Conservation (phyloP, 306 rosid species). For the Acmispon strigosus region DNA sequence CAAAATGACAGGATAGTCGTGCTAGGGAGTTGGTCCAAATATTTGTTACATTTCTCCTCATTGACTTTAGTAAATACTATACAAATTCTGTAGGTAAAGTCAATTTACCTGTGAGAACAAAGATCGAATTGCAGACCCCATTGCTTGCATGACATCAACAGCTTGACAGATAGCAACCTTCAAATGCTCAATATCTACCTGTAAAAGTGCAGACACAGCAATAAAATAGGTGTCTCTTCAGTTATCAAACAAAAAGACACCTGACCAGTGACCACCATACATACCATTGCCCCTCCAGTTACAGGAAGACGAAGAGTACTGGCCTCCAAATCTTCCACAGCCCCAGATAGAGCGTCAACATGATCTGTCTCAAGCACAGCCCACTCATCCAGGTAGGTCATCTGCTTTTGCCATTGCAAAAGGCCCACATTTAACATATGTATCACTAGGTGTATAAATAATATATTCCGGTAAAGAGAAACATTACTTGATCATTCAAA, state of each 20-base stretch:
- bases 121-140: slow-evolving; percentile 67
- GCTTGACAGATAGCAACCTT: slow-evolving; percentile 78
- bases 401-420: slow-evolving; percentile 44
- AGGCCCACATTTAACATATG: slow-evolving; percentile 19
- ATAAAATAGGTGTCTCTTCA: background rate
- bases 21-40: background rate
- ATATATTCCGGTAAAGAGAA: slow-evolving; percentile 6
- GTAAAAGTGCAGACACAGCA: slow-evolving; percentile 18
- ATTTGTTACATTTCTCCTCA: background rate
- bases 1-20: background rate
- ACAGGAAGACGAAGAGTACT: slow-evolving; percentile 86
- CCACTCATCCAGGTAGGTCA: slow-evolving; percentile 74
- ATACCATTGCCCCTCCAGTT: slow-evolving; percentile 72
- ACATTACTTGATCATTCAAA: slow-evolving; percentile 68
- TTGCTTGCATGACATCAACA: slow-evolving; percentile 72
- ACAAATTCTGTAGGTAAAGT: background rate
- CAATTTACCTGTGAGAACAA: slow-evolving; percentile 59
- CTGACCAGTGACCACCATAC: background rate
- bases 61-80: background rate
- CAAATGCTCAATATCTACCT: slow-evolving; percentile 72
- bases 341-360: slow-evolving; percentile 62
- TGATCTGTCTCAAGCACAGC: slow-evolving; percentile 68
- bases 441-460: background rate
- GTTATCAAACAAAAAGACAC: background rate
- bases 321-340: slow-evolving; percentile 77